phyloP scores from a whole-genome alignment of 768 basidiomycete genomes.

The Leucocoprinus sp. region DNA sequence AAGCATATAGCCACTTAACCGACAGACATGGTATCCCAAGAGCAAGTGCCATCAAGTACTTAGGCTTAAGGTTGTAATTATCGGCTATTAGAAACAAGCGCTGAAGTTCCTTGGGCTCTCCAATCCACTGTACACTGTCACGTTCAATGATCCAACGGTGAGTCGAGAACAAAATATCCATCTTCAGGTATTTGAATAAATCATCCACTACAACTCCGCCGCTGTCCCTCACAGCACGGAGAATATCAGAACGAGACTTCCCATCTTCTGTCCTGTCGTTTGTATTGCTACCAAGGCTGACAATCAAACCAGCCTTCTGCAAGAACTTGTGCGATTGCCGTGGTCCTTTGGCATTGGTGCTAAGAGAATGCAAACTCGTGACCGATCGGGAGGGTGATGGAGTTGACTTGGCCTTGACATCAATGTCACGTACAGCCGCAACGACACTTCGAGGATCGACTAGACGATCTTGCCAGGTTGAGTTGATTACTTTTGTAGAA shows the following conservation, averaged over 20 bases:
- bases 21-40: conserved; percentile 80
- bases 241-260: conserved; percentile 18
- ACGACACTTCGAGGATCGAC: conserved; percentile 36
- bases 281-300: conserved; percentile 38
- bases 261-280: conserved; percentile 34
- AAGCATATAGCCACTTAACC: conserved; percentile 43
- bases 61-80: conserved; percentile 60
- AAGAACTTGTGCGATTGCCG: conserved; percentile 26
- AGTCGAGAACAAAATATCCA: conserved; percentile 35
- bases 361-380: conserved; percentile 25
- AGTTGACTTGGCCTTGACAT: conserved; percentile 21
- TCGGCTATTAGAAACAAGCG: conserved; percentile 65
- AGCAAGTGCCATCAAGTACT: conserved; percentile 75
- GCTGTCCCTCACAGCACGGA: conserved; percentile 33
- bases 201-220: conserved; percentile 61
- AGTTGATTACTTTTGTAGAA: conserved; percentile 38
- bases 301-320: conserved; percentile 46
- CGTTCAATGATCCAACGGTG: conserved; percentile 47
- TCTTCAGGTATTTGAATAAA: conserved; percentile 44
- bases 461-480: conserved; percentile 46
- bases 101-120: conserved; percentile 29
- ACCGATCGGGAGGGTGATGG: conserved; percentile 45
- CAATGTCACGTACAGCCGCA: conserved; percentile 30
- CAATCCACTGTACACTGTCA: conserved; percentile 39
- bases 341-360: conserved; percentile 17